phyloP scores from a whole-genome alignment of 208 protist genomes.

The Porcisia hertigi region DNA sequence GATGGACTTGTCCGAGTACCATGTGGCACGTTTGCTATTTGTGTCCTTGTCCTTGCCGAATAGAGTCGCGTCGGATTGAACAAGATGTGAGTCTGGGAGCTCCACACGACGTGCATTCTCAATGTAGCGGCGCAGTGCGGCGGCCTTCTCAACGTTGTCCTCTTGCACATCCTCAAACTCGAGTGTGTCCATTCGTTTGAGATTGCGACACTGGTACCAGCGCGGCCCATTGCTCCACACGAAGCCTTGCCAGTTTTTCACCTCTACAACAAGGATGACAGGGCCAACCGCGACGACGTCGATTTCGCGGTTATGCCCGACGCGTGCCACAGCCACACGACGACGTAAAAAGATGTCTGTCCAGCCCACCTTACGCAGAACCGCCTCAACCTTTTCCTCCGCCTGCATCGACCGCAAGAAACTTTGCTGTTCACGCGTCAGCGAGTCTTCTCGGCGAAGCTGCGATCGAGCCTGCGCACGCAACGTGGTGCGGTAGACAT shows the following conservation, averaged over 20 bases:
- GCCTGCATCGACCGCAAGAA: conserved; percentile 74
- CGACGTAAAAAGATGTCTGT: conserved; percentile 77
- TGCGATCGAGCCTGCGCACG: conserved; percentile 45
- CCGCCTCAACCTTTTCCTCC: conserved; percentile 65
- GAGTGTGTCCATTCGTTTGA: conserved; percentile 37
- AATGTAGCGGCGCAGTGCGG: conserved; percentile 79
- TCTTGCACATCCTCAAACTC: conserved; percentile 88
- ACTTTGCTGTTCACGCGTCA: conserved; percentile 33
- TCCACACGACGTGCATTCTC: conserved; percentile 74
- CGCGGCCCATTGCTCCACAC: conserved; percentile 84
- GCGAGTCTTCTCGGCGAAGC: conserved; percentile 35
- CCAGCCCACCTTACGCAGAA: conserved; percentile 79
- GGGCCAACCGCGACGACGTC: conserved; percentile 85
- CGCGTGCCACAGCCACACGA: conserved; percentile 67
- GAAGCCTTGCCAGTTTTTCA: conserved; percentile 91
- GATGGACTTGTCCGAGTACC: conserved; percentile 71
- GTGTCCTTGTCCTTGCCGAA: conserved; percentile 3
- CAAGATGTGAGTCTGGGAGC: conserved; percentile 53
- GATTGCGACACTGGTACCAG: conserved; percentile 79
- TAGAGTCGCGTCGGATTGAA: conserved; percentile 10
- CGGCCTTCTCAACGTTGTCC: conserved; percentile 85
- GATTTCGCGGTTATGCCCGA: conserved; percentile 89
- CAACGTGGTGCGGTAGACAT: conserved; percentile 52
- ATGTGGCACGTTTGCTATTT: conserved; percentile 43
- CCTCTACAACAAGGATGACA: conserved; percentile 84